Percentiles rank a stretch among this genome's conserved stretches.
Evolutionary conservation across 2,329 filamentous ascomycete genomes (phyloP).

Genomic region (Ilyonectria mors-panacis): DNA sequence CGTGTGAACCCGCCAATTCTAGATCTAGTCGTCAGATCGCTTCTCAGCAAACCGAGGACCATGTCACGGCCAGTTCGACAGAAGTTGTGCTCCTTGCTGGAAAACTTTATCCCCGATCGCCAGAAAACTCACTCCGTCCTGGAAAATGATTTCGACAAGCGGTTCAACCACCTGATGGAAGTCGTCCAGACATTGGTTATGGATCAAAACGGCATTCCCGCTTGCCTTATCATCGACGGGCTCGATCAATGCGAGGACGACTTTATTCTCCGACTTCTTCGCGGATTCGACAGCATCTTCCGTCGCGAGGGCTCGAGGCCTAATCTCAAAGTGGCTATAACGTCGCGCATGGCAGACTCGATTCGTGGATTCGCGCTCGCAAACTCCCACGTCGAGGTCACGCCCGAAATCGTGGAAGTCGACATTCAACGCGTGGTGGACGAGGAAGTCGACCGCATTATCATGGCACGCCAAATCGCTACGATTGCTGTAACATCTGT

Average conservation of each 20-base stretch:
- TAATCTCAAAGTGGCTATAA: slow-evolving; percentile 27
- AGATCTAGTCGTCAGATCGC: slow-evolving; percentile 33
- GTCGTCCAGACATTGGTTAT: slow-evolving; percentile 28
- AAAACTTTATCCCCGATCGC: slow-evolving; percentile 23
- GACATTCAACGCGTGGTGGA: slow-evolving; percentile 41
- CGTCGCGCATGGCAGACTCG: slow-evolving; percentile 35
- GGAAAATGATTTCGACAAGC: slow-evolving; percentile 8
- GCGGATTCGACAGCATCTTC: slow-evolving; percentile 35
- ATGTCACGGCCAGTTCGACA: slow-evolving; percentile 27
- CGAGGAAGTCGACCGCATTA: slow-evolving; percentile 39
- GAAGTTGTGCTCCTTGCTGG: slow-evolving; percentile 30
- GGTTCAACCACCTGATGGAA: slow-evolving; percentile 41
- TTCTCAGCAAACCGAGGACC: slow-evolving; percentile 31
- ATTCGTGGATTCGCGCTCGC: slow-evolving; percentile 37
- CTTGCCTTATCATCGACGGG: slow-evolving; percentile 40
- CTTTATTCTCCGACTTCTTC: slow-evolving; percentile 32
- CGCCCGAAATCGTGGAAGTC: slow-evolving; percentile 22
- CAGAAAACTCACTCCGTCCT: slow-evolving; percentile 17
- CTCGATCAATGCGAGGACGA: slow-evolving; percentile 36
- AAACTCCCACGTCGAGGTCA: slow-evolving; percentile 36
- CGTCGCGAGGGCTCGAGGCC: slow-evolving; percentile 26
- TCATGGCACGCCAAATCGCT: slow-evolving; percentile 36
- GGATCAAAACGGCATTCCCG: slow-evolving; percentile 19
- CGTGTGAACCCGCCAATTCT: slow-evolving; percentile 38
- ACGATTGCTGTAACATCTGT: slow-evolving; percentile 34